A percentile compares a stretch with the other conserved stretches of the same genome.
Conservation (phyloP, 2,329 filamentous ascomycete genomes). For the Didymellaceae sp. region DNA sequence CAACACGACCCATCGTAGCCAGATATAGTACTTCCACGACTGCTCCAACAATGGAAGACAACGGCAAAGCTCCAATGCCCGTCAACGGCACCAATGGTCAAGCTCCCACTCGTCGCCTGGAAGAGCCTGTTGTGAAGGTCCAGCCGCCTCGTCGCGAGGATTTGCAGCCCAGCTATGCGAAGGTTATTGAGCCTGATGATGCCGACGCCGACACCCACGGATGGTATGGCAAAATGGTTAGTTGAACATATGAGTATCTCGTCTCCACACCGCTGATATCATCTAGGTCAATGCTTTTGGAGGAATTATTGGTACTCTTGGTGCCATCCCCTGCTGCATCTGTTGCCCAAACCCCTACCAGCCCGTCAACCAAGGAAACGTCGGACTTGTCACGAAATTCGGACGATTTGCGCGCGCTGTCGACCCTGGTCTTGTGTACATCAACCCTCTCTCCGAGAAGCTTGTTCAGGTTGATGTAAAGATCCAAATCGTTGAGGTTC, state of each 20-base stretch:
- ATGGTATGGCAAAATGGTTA: slow-evolving; percentile 82
- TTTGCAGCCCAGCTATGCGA: slow-evolving; percentile 82
- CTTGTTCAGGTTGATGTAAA: slow-evolving; percentile 96
- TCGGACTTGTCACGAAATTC: slow-evolving; percentile 94
- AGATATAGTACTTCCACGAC: slow-evolving; percentile 17
- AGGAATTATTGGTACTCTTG: slow-evolving; percentile 74
- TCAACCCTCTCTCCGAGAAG: slow-evolving; percentile 92
- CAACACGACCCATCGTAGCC: slow-evolving; percentile 32
- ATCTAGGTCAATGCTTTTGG: slow-evolving; percentile 74
- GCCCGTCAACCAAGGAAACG: slow-evolving; percentile 88
- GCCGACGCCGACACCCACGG: slow-evolving; percentile 75
- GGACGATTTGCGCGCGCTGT: slow-evolving; percentile 94
- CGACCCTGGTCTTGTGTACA: slow-evolving; percentile 94
- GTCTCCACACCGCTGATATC: slow-evolving; percentile 5
- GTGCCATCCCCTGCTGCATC: slow-evolving; percentile 90
- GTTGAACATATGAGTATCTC: slow-evolving; percentile 3
- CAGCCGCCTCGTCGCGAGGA: slow-evolving; percentile 83
- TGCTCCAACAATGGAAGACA: slow-evolving; percentile 39
- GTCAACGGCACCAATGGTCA: slow-evolving; percentile 24
- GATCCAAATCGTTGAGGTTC: slow-evolving; percentile 98
- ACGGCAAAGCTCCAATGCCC: slow-evolving; percentile 49
- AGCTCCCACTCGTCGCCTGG: slow-evolving; percentile 6
- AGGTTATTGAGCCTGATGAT: slow-evolving; percentile 65
- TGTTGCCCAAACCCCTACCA: slow-evolving; percentile 96
- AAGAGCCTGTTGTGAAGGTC: slow-evolving; percentile 61